Evolutionary conservation across 805 yeast genomes (phyloP).

Genomic region (Brettanomyces bruxellensis): DNA sequence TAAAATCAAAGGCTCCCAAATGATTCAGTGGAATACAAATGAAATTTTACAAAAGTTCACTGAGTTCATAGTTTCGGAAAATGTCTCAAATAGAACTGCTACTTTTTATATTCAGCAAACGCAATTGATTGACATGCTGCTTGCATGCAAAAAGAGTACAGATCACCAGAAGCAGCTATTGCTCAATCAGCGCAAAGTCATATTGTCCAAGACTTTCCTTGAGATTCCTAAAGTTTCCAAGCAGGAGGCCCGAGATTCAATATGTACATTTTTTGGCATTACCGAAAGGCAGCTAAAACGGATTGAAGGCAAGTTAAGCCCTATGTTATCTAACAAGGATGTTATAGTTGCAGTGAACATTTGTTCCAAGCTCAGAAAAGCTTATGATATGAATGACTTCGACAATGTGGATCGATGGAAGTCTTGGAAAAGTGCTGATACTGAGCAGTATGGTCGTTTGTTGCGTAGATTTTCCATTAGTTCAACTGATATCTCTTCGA

Average conservation of each 20-base stretch:
- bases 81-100: background rate
- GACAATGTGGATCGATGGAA: slow-evolving; percentile 6
- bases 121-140: slow-evolving; percentile 11
- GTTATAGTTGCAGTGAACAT: slow-evolving; percentile 4
- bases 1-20: slow-evolving; percentile 8
- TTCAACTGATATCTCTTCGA: slow-evolving; percentile 1
- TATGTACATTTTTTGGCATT: slow-evolving; percentile 6
- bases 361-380: slow-evolving; percentile 1
- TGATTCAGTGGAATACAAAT: slow-evolving; percentile 10
- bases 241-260: slow-evolving; percentile 3
- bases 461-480: slow-evolving; percentile 2
- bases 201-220: slow-evolving; percentile 6
- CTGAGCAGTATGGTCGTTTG: slow-evolving; percentile 3
- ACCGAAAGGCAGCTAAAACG: background rate
- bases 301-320: slow-evolving; percentile 2
- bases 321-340: slow-evolving; percentile 1
- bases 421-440: slow-evolving; percentile 9
- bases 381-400: slow-evolving; percentile 9
- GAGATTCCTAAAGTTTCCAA: slow-evolving; percentile 12
- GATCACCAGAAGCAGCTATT: slow-evolving; percentile 3
- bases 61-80: background rate
- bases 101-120: slow-evolving; percentile 7
- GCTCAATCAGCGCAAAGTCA: slow-evolving; percentile 2
- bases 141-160: slow-evolving; percentile 9
- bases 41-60: slow-evolving; percentile 1